These are phyloP conservation scores for Coniophora puteana DNA, from an alignment of 1,284 basidiomycete species.

Conservation along the genomic window DNA sequence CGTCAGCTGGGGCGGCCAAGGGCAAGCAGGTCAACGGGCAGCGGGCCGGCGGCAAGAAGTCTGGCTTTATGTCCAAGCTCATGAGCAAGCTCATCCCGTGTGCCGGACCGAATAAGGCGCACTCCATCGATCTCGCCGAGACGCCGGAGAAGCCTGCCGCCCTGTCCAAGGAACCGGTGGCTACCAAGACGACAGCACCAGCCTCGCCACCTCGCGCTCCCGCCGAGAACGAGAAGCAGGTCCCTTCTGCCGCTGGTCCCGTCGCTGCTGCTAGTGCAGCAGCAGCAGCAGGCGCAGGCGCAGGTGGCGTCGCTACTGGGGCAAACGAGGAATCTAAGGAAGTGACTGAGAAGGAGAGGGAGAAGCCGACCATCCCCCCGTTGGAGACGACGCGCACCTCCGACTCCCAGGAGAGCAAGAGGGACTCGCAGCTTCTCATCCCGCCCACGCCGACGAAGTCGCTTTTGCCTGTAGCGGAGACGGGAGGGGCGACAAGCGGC, in stretches of 20 bases:
- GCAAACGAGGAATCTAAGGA: constrained; percentile 11
- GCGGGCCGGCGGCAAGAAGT: constrained; percentile 32
- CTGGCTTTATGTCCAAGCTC: constrained; percentile 43
- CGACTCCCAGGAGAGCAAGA: constrained; percentile 30
- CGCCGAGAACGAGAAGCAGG: constrained; percentile 19
- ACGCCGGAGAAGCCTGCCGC: constrained; percentile 15
- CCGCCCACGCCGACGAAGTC: constrained; percentile 39
- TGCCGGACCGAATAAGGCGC: constrained; percentile 37
- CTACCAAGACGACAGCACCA: too few relatives aligned
- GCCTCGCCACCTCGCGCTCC: constrained; percentile 9
- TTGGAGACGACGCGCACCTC: constrained; percentile 21
- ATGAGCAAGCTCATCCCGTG: constrained; percentile 49
- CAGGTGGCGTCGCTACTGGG: neutral
- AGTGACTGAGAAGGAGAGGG: constrained; percentile 24
- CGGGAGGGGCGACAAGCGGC: constrained; percentile 48
- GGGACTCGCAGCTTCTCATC: constrained; percentile 25
- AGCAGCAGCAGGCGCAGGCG: constrained; percentile 4
- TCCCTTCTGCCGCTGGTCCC: constrained; percentile 6
- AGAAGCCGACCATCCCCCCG: constrained; percentile 22
- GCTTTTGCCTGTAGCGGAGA: constrained; percentile 45
- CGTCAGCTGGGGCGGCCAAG: constrained; percentile 26
- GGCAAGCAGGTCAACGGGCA: constrained; percentile 32
- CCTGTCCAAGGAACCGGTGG: constrained; percentile 7
- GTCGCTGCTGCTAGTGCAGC: neutral
- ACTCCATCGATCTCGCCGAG: constrained; percentile 31